Evolutionary conservation across 305 asterid genomes (phyloP).

Genomic region (Solanum aculeatissimum): DNA sequence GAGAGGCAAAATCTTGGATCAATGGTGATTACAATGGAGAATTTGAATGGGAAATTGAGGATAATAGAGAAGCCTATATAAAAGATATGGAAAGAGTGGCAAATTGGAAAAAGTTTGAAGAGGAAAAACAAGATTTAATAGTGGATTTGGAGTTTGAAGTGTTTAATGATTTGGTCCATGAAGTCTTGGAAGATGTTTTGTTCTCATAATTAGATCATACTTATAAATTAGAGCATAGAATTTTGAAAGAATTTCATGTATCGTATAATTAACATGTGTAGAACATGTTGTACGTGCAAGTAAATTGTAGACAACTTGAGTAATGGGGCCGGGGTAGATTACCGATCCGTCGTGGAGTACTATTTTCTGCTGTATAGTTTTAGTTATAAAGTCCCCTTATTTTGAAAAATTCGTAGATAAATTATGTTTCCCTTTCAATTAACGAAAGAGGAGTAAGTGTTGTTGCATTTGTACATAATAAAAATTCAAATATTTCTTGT

Average conservation of each 20-base stretch:
- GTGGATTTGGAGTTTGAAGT: constrained; percentile 28
- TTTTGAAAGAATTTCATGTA: not conserved
- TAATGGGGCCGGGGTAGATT: not conserved
- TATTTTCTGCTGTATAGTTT: not conserved
- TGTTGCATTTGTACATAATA: not conserved
- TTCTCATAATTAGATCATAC: not conserved
- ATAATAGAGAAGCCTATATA: constrained; percentile 29
- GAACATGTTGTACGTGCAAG: not conserved
- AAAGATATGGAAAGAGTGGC: constrained; percentile 44
- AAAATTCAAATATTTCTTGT: not conserved
- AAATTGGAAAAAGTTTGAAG: constrained; percentile 35
- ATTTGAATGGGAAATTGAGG: constrained; percentile 45
- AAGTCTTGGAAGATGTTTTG: constrained; percentile 26
- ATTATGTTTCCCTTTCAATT: not conserved
- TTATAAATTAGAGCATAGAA: not conserved
- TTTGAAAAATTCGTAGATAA: not conserved
- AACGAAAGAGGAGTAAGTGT: not conserved
- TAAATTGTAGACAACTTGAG: not conserved
- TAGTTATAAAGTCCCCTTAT: not conserved
- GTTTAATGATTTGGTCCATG: constrained; percentile 29
- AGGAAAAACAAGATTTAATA: constrained; percentile 36
- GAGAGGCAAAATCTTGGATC: constrained; percentile 35
- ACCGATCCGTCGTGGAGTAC: not conserved
- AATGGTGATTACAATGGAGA: constrained; percentile 21
- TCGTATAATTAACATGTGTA: not conserved